Evolutionary conservation across 495 filamentous ascomycete genomes (phyloP).

Genomic region (Haplographium delicatum): DNA sequence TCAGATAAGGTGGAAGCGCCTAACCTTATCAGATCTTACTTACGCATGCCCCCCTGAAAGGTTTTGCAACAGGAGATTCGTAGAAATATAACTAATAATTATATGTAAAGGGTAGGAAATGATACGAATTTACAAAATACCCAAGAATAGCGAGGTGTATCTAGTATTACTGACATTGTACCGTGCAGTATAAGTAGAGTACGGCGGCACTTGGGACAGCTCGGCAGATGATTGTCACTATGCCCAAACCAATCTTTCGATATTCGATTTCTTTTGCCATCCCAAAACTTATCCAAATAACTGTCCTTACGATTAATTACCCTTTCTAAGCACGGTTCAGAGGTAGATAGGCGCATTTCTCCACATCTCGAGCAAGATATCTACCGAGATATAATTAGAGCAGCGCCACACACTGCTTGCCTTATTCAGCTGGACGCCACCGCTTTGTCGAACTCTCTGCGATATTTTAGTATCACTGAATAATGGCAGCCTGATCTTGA

Average conservation of each 20-base stretch:
- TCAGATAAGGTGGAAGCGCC: not conserved
- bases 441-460: conserved; percentile 15
- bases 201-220: too few relatives aligned
- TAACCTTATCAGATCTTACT: too few relatives aligned
- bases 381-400: conserved; percentile 36
- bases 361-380: conserved; percentile 31
- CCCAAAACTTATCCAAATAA: conserved; percentile 29
- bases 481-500: not conserved
- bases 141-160: too few relatives aligned
- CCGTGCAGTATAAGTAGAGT: too few relatives aligned
- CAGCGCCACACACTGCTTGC: conserved; percentile 35
- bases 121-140: too few relatives aligned
- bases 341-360: conserved; percentile 34
- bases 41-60: too few relatives aligned
- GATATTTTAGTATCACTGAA: not conserved
- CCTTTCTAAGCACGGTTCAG: conserved; percentile 32
- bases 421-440: conserved; percentile 32
- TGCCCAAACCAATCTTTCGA: conserved; percentile 32
- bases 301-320: conserved; percentile 27
- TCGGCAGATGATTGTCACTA: not conserved
- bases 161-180: too few relatives aligned
- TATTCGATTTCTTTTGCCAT: conserved; percentile 31
- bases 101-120: too few relatives aligned
- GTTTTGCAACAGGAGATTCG: too few relatives aligned
- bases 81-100: too few relatives aligned